phyloP scores from a whole-genome alignment of 2,329 filamentous ascomycete species.

The Neofusicoccum laricinum region DNA sequence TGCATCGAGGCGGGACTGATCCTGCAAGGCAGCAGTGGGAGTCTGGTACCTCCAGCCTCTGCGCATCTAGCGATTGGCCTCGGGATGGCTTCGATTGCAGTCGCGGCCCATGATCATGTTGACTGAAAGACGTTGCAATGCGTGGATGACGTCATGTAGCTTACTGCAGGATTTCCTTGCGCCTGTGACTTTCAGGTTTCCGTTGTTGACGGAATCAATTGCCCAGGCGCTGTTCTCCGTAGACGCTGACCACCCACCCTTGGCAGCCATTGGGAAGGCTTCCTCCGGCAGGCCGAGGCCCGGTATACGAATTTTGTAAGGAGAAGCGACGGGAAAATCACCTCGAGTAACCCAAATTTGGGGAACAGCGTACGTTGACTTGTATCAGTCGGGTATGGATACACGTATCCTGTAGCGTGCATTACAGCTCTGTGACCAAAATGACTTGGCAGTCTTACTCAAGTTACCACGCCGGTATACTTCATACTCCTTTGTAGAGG shows the following conservation, averaged over 20 bases:
- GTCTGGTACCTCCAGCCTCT: background rate
- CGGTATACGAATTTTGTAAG: background rate
- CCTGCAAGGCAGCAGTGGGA: background rate
- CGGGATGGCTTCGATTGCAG: background rate
- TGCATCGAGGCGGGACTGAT: background rate
- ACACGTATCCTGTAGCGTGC: no score
- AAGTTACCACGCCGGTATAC: no score
- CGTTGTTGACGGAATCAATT: background rate
- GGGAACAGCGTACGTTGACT: no score
- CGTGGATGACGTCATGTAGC: background rate
- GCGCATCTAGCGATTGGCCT: background rate
- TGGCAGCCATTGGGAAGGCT: background rate
- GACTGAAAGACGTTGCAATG: background rate
- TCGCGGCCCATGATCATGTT: background rate
- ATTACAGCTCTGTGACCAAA: no score
- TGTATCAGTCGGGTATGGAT: no score
- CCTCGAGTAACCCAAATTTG: background rate
- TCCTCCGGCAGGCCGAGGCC: background rate
- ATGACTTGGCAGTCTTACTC: no score
- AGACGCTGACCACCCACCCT: background rate
- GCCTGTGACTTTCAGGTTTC: background rate
- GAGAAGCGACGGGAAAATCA: background rate
- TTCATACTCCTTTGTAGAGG: no score
- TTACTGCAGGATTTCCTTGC: background rate
- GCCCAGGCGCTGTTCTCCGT: background rate